Evolutionary conservation across 768 basidiomycete species (phyloP).

Genomic region (Lentinus tigrinus): DNA sequence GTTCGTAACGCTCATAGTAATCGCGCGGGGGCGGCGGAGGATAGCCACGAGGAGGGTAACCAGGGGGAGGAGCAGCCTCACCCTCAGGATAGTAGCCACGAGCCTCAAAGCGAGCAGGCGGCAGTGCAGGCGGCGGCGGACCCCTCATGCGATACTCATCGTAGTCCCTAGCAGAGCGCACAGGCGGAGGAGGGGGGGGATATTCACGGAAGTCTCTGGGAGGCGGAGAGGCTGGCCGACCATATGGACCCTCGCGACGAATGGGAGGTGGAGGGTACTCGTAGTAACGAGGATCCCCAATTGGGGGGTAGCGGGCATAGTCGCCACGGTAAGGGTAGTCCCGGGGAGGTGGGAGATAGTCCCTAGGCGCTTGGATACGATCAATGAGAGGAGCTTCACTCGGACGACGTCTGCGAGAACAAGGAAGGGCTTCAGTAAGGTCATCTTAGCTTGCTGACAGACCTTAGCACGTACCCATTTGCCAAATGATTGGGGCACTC

Average conservation of each 20-base stretch:
- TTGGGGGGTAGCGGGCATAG: conserved; percentile 43
- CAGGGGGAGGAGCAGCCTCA: conserved; percentile 37
- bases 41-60: conserved; percentile 54
- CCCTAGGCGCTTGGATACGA: conserved; percentile 51
- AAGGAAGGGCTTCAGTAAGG: conserved; percentile 1
- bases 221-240: conserved; percentile 54
- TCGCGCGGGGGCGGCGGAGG: conserved; percentile 45
- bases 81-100: conserved; percentile 49
- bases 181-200: conserved; percentile 39
- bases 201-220: conserved; percentile 72
- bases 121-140: conserved; percentile 39
- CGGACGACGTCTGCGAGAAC: conserved; percentile 28
- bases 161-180: conserved; percentile 53
- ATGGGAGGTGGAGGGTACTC: conserved; percentile 40
- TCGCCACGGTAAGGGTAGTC: conserved; percentile 55
- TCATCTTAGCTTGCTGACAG: background rate
- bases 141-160: conserved; percentile 69
- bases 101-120: conserved; percentile 51
- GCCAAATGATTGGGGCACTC: conserved; percentile 65
- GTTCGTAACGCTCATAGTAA: conserved; percentile 55
- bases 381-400: conserved; percentile 54
- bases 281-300: conserved; percentile 59
- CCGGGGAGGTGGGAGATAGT: conserved; percentile 47
- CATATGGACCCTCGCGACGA: conserved; percentile 46
- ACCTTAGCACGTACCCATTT: conserved; percentile 44